Conservation (phyloP, 176 grass and related monocot genomes). For the Neostapfia colusana region DNA sequence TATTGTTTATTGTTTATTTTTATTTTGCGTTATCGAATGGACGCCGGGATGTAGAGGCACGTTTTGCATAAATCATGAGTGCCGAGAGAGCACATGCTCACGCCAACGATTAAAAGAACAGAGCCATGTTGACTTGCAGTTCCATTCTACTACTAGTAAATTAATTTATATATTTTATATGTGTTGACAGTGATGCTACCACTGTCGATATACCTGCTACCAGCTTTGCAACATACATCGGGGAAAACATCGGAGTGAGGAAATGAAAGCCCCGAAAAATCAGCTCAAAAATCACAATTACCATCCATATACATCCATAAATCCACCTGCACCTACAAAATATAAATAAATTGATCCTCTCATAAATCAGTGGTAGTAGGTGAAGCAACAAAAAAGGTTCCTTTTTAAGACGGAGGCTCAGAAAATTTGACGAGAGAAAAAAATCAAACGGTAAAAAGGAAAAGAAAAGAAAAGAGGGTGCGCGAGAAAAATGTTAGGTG, state of each 20-base stretch:
- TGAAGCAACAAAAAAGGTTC: neutral
- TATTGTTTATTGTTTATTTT: neutral
- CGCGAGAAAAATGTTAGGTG: slow-evolving; percentile 15
- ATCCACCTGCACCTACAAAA: neutral
- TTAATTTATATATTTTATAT: neutral
- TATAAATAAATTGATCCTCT: neutral
- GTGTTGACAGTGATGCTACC: neutral
- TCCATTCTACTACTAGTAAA: neutral
- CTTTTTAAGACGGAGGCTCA: neutral
- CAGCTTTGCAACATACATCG: neutral
- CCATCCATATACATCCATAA: too few relatives aligned
- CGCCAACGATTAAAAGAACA: neutral
- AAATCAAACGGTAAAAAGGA: neutral
- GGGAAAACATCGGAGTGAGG: too few relatives aligned
- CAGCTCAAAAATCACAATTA: neutral
- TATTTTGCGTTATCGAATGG: neutral
- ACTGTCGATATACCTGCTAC: neutral
- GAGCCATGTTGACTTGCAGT: neutral
- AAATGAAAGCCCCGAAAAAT: neutral
- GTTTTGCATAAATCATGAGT: neutral
- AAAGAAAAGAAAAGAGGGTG: too few relatives aligned
- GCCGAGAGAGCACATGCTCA: neutral
- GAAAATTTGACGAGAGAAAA: neutral
- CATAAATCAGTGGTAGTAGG: neutral
- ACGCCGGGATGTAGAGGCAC: neutral